Conservation (phyloP, 768 basidiomycete species). For the Lepiota brunneoincarnata region DNA sequence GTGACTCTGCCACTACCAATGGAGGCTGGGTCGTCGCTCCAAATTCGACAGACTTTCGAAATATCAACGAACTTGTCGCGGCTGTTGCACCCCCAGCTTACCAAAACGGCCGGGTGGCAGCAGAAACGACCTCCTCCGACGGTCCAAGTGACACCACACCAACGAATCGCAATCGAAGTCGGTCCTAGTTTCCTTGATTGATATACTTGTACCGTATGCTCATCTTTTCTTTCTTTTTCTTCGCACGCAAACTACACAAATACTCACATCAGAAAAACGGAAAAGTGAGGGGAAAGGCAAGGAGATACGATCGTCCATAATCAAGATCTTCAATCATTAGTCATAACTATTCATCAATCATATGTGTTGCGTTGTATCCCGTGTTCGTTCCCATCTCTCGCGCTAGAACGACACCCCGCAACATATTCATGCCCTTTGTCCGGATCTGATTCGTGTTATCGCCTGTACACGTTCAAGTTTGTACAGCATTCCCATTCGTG, state of each 20-base stretch:
- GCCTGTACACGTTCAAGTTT: slow-evolving; percentile 21
- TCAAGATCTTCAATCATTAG: background rate
- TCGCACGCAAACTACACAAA: background rate
- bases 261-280: background rate
- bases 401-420: too few species aligned
- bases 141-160: background rate
- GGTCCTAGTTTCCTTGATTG: background rate
- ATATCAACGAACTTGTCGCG: slow-evolving; percentile 8
- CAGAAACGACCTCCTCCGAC: background rate
- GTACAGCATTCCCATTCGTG: slow-evolving; percentile 17
- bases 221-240: background rate
- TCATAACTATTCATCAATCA: too few species aligned
- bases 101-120: background rate
- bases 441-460: slow-evolving; percentile 17
- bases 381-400: background rate
- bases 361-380: background rate
- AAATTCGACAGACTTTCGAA: background rate
- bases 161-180: background rate
- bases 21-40: background rate
- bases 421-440: background rate
- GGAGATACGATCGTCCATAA: background rate
- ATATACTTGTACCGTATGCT: background rate
- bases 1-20: background rate
- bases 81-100: slow-evolving; percentile 2
- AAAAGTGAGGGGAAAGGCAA: background rate